Evolutionary conservation across 2,329 filamentous ascomycete species (phyloP).

Genomic region (Aspergillus viridinutans): DNA sequence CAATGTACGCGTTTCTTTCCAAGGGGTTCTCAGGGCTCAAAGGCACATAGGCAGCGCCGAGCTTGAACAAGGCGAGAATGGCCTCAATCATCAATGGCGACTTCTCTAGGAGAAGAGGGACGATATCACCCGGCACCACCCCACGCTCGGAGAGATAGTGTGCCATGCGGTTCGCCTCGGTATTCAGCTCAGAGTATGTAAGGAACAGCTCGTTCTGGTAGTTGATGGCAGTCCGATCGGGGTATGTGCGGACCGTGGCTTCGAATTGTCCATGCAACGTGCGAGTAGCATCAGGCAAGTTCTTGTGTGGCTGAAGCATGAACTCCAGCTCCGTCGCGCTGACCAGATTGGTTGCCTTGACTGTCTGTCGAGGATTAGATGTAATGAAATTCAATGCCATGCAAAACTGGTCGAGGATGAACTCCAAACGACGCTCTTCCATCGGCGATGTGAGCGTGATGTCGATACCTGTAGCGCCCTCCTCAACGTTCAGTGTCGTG

Average conservation of each 20-base stretch:
- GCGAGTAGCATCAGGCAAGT: neutral
- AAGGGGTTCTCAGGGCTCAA: constrained; percentile 4
- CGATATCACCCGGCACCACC: neutral
- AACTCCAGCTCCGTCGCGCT: neutral
- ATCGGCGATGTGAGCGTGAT: neutral
- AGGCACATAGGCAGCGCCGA: constrained; percentile 1
- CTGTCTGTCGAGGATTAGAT: neutral
- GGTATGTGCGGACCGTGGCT: neutral
- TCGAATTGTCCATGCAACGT: neutral
- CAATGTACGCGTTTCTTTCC: constrained; percentile 2
- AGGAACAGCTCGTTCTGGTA: neutral
- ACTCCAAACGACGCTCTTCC: neutral
- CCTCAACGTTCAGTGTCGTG: constrained; percentile 1
- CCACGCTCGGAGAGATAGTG: neutral
- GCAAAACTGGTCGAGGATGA: neutral
- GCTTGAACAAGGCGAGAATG: constrained; percentile 1
- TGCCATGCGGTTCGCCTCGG: neutral
- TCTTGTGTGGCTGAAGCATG: neutral
- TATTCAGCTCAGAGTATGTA: neutral
- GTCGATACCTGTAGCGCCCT: neutral
- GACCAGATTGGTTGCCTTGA: neutral
- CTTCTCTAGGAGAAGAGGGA: constrained; percentile 3
- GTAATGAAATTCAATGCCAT: neutral
- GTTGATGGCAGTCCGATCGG: neutral
- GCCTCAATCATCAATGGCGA: constrained; percentile 1